These are phyloP conservation scores for Tripterygium wilfordii DNA, from an alignment of 177 flowering plant species.

Conservation along the genomic window DNA sequence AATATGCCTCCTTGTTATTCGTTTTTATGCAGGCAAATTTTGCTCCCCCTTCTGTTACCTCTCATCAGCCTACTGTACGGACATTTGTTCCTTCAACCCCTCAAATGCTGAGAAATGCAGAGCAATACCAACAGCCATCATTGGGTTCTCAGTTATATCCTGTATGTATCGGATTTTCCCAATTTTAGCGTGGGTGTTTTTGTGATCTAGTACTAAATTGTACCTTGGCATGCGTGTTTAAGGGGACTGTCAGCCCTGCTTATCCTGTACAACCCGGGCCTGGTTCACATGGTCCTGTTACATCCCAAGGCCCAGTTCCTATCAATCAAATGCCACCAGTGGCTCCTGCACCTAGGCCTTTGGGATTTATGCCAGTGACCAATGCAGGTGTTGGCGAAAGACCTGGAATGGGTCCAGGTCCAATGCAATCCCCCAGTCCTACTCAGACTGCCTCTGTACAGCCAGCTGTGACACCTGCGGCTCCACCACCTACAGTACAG, in stretches of 20 bases:
- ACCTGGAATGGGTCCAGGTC: conserved; percentile 42
- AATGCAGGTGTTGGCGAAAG: conserved; percentile 47
- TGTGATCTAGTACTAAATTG: neutral
- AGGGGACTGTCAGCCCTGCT: conserved; percentile 49
- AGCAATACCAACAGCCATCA: conserved; percentile 83
- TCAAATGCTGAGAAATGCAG: conserved; percentile 53
- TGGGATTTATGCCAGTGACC: conserved; percentile 59
- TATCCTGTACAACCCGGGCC: conserved; percentile 42
- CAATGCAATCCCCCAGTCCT: conserved; percentile 74
- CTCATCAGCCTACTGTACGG: conserved; percentile 59
- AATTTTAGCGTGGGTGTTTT: conserved; percentile 4
- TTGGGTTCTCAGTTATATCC: conserved; percentile 82
- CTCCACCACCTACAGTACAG: conserved; percentile 92
- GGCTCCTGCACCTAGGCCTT: conserved; percentile 39
- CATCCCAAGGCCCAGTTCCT: conserved; percentile 42
- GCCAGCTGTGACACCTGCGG: conserved; percentile 50
- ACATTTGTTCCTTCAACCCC: conserved; percentile 73
- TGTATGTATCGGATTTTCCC: conserved; percentile 37
- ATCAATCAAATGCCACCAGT: conserved; percentile 52
- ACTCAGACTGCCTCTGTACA: conserved; percentile 42
- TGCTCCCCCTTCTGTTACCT: conserved; percentile 37
- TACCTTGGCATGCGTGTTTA: conserved; percentile 5
- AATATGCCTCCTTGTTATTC: neutral
- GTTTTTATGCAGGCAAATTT: conserved; percentile 36
- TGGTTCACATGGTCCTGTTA: conserved; percentile 31